A percentile compares a stretch with the other conserved stretches of the same genome.
Evolutionary conservation across 441 rosid species (phyloP).

Genomic region (Macaranga tanarius): DNA sequence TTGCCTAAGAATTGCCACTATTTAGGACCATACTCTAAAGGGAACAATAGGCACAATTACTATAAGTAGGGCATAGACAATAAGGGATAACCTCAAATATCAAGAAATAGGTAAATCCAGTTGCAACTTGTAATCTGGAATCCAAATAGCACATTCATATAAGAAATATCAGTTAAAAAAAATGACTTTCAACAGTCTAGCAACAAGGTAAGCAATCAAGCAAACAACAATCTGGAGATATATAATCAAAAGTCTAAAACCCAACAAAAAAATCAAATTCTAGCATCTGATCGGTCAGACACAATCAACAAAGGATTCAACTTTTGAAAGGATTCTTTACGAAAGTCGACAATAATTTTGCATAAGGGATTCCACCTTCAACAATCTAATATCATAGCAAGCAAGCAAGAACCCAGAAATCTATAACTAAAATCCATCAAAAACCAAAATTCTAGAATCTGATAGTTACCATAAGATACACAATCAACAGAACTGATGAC

Average conservation of each 20-base stretch:
- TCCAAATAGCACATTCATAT: not conserved
- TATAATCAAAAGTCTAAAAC: not conserved
- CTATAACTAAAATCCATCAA: constrained; percentile 12
- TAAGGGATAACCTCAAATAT: not conserved
- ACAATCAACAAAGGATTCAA: not conserved
- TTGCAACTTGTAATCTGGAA: constrained; percentile 14
- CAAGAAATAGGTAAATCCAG: not conserved
- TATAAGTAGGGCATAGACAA: not conserved
- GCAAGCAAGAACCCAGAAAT: not conserved
- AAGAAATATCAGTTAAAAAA: no score
- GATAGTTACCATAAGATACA: constrained; percentile 12
- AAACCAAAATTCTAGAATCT: constrained; percentile 17
- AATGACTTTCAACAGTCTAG: no score
- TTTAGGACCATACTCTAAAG: no score
- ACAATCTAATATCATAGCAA: constrained; percentile 9
- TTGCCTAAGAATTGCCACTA: not conserved
- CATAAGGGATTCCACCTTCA: constrained; percentile 2
- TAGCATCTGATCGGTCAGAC: no score
- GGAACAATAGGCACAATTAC: no score
- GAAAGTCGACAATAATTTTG: not conserved
- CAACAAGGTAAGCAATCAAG: no score
- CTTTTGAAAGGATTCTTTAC: not conserved
- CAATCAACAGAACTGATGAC: not conserved
- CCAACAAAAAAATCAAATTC: constrained; percentile 8
- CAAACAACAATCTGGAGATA: no score